Percentiles rank a stretch among this genome's conserved stretches.
These are phyloP conservation scores for Ceratocystis cubensis DNA, from an alignment of 2,329 filamentous ascomycete genomes.

Conservation along the genomic window DNA sequence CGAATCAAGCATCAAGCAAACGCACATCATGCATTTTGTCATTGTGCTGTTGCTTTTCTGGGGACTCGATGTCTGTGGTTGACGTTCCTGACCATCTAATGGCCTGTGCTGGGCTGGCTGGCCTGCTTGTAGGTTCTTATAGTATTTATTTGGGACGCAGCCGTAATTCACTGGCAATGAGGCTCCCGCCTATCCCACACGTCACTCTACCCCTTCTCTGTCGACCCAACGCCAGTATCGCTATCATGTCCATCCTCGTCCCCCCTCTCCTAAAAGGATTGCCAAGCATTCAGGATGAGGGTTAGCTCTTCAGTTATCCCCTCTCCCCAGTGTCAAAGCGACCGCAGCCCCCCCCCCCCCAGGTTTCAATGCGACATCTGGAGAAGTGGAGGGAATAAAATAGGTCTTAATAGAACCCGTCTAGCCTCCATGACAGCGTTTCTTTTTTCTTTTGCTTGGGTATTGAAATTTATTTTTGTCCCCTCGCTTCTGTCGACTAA, in stretches of 20 bases:
- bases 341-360: not conserved
- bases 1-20: not conserved
- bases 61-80: slow-evolving; percentile 1
- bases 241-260: not conserved
- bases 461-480: slow-evolving; percentile 4
- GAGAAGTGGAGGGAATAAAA: not conserved
- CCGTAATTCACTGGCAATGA: not conserved
- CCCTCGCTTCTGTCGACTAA: not conserved
- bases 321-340: not conserved
- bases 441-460: slow-evolving; percentile 1
- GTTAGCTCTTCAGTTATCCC: not conserved
- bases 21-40: not conserved
- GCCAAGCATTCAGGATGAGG: slow-evolving; percentile 3
- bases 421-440: not conserved
- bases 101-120: not conserved
- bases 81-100: not conserved
- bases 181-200: not conserved
- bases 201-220: not conserved
- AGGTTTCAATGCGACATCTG: slow-evolving; percentile 1
- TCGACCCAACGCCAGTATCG: not conserved
- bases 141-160: not conserved
- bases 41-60: slow-evolving; percentile 5
- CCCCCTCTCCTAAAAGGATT: not conserved
- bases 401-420: slow-evolving; percentile 1
- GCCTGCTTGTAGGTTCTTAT: not conserved